Base-by-base conservation (phyloP, 805 yeast species). In the Suhomyces canberraensis region DNA sequence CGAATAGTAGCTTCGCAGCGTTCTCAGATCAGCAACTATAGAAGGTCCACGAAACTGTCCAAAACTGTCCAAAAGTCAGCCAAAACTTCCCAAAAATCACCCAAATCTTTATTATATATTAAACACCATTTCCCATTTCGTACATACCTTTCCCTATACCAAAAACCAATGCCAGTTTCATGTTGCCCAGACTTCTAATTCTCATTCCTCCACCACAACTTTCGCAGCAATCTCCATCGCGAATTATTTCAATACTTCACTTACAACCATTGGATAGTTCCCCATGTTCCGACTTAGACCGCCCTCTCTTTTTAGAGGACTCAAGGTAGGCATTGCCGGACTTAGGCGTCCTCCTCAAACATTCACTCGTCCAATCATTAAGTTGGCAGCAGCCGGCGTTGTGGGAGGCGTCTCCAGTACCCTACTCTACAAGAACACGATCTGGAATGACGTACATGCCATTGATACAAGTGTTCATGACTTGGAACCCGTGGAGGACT, bases 401-500 rank as follows among this genome's bases (percentile, higher is more conserved):
- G 21, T 17, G 31, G 31, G 31, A 8, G 11, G 13, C 7, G 15
- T 29, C 8, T 6, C 31, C 21, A 22, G 31, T 9, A 9, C 31
- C 14, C 31, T 11, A 4, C 31, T 17, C 15, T 30, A 14, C 20
- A 25, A 7, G 15, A 16, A 16, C 17, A 17, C 29, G n/a, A 36
- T 41, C 13, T 26, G 22, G 19, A 61, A 61, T 43, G 68, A 62
- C 13, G 60, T 60, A 8, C 59, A 55, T 40, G 60, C 63, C 11
- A 46, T 59, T 1, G 60, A 60, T 35, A 49, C 56, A 3, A 36
- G 58, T 6, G 56, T 66, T 14, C 75, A 71, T 44, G 59, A 52
- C n/a, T 56, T 76, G 26, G 41, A 39, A 4, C 74, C 84, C 0
- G 75, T 68, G 39, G 52, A 68, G 1, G 51, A 47, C 1, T 79